Evolutionary conservation across 495 filamentous ascomycete species (phyloP), one percentile per base, ranked within the genome.

Genomic region (Tuber magnatum): DNA sequence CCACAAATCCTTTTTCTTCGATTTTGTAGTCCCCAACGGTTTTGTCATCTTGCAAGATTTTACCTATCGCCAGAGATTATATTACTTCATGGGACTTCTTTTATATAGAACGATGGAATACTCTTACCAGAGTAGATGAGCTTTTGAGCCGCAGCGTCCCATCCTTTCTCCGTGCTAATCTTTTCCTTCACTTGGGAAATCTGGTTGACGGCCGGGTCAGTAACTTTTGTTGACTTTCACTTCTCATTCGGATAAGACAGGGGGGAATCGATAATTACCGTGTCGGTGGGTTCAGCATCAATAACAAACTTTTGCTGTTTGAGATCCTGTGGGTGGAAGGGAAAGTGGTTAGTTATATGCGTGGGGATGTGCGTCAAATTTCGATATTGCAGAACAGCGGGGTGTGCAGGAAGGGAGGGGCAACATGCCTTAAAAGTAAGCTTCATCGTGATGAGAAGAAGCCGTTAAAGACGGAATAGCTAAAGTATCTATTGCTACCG

Each of bases 1-100:
- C 96, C 80, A 99, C 91, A 83, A 97, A 98, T 39, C 95, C 95
- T 88, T 98, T 99, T 88, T 98, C 95, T 85, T 99, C 94, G 75
- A 99, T 97, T 85, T 91, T 96, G 86, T 97, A 97, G 8, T 91
- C 92, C 83, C 94, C 93, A 78, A 98, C 91, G 24, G 94, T 94
- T 81, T 97, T 94, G 76, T 91, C 92, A 92, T 99, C 95, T 85
- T 97, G 92, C 76, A 99, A 87, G 77, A 99, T 97, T 86, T 99
- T 99, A 84, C 95, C 94, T 97, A 79, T 41, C 48, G 70, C 28
- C 40, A 24, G 16, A 68, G 24, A 74, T 83, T 32, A 35, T 35
- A 35, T 65, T 65, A 65, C 35, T 65, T 65, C 32, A 65, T 35
- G 28, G 28, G 56, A 42, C 61, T 61, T 51, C 48, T 20, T 69